Evolutionary conservation across 2,329 filamentous ascomycete species (phyloP), one percentile per base, ranked within the genome.

Genomic region (Trichoderma sp.): DNA sequence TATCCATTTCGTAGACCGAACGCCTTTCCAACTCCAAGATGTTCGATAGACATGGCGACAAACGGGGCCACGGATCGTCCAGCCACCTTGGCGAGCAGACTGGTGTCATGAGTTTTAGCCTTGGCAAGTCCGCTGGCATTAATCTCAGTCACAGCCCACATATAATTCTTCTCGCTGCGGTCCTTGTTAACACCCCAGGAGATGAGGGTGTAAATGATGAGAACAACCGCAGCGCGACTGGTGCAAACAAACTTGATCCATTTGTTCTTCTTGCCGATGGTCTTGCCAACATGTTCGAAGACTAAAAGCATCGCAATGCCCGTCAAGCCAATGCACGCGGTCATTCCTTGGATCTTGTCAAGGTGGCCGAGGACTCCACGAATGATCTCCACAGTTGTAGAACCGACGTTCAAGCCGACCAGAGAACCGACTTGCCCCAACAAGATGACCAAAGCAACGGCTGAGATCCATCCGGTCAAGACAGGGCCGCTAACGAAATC

Each of bases 401-500:
- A 81, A 3, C 84, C 82, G 1, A 87, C 82, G 31, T 82, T 80
- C 11, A 87, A 82, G 11, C 88, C 88, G 2, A 91, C 83, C 0
- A 91, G 83, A 1, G 86, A 86, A 4, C 83, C 86, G 68, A 91
- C 83, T 75, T 91, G 89, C n/a, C 87, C 88, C 61, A 90, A 84
- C 27, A 87, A 85, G 74, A 91, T 91, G 35, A 87, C 88, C 59
- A 91, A 85, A 29, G 88, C 89, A 1, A 89, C 88, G 1, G 88
- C 88, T 0, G 88, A 89, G 72, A 91, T 89, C 79, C 90, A 91
- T 5, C 89, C 89, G 7, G 83, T 87, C 0, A 91, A 82, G 1
- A 91, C 87, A 0, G 88, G 88, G 1, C 88, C 83, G 0, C 88
- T 90, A 72, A 91, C 87, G 73, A 89, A 91, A 70, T 91, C 88